Conservation (phyloP, 176 grass and related monocot genomes). For the Guadua angustifolia region DNA sequence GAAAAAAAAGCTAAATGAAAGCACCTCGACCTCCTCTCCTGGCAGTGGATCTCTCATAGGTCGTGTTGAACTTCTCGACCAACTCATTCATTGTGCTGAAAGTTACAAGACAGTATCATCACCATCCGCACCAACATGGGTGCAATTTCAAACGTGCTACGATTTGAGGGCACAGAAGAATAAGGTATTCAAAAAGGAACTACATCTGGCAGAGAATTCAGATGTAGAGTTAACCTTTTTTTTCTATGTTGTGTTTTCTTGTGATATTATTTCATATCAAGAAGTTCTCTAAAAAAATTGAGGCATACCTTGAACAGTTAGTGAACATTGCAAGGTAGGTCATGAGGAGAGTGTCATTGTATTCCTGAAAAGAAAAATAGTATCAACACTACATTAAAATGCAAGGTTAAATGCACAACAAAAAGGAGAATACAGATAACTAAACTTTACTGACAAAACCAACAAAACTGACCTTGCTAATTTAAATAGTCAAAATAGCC, state of each 20-base stretch:
- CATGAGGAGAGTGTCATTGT: constrained; percentile 94
- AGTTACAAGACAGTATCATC: background rate
- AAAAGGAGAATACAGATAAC: background rate
- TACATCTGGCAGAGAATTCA: background rate
- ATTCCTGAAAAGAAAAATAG: constrained; percentile 70
- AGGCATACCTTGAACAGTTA: constrained; percentile 80
- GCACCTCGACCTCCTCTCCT: constrained; percentile 88
- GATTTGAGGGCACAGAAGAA: background rate
- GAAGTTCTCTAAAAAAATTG: background rate
- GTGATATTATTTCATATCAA: background rate
- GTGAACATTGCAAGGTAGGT: constrained; percentile 99
- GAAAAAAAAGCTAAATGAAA: constrained; percentile 60
- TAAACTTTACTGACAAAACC: background rate
- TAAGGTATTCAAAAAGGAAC: background rate
- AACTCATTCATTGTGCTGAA: constrained; percentile 92
- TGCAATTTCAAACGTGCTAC: background rate
- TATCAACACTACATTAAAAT: constrained; percentile 5
- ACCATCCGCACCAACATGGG: background rate
- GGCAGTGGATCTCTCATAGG: constrained; percentile 67
- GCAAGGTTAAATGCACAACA: constrained; percentile 14
- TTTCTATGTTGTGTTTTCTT: background rate
- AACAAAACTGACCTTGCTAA: background rate
- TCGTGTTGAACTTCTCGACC: constrained; percentile 89
- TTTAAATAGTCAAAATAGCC: background rate
- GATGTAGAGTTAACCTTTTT: background rate